Evolutionary conservation across 345 rosid species (phyloP).

Genomic region (Isatis tinctoria): DNA sequence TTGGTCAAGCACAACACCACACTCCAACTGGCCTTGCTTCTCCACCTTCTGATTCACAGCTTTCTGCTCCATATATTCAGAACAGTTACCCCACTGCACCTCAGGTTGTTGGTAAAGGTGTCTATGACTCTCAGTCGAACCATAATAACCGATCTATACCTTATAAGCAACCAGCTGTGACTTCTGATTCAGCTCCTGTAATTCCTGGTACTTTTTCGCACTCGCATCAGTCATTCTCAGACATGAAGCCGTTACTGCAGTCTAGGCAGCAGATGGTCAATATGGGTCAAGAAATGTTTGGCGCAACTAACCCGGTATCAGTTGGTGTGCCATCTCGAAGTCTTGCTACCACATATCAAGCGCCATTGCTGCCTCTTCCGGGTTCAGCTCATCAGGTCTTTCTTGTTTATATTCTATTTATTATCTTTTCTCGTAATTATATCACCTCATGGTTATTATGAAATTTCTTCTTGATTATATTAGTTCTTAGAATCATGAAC

Average conservation of each 20-base stretch:
- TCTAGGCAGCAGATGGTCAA: constrained; percentile 26
- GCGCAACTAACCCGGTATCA: constrained; percentile 1
- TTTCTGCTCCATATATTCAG: constrained; percentile 19
- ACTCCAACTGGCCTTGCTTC: constrained; percentile 21
- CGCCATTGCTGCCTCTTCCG: constrained; percentile 25
- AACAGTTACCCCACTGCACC: constrained; percentile 12
- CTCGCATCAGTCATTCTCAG: neutral
- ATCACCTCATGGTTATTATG: neutral
- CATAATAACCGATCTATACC: constrained; percentile 2
- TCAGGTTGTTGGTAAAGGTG: constrained; percentile 12
- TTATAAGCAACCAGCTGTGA: neutral
- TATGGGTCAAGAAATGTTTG: constrained; percentile 26
- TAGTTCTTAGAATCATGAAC: neutral
- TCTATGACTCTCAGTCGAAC: constrained; percentile 10
- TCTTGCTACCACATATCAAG: constrained; percentile 14
- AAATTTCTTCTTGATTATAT: neutral
- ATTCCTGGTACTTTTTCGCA: constrained; percentile 1
- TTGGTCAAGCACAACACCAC: constrained; percentile 22
- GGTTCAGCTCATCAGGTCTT: constrained; percentile 27
- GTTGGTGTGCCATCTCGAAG: constrained; percentile 14
- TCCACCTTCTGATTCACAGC: constrained; percentile 12
- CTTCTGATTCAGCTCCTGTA: constrained; percentile 11
- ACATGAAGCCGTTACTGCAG: constrained; percentile 12
- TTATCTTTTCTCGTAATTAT: neutral
- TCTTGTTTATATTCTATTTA: neutral